Evolutionary conservation across 257 asterid genomes (phyloP).

Genomic region (Penstemon newberryi): DNA sequence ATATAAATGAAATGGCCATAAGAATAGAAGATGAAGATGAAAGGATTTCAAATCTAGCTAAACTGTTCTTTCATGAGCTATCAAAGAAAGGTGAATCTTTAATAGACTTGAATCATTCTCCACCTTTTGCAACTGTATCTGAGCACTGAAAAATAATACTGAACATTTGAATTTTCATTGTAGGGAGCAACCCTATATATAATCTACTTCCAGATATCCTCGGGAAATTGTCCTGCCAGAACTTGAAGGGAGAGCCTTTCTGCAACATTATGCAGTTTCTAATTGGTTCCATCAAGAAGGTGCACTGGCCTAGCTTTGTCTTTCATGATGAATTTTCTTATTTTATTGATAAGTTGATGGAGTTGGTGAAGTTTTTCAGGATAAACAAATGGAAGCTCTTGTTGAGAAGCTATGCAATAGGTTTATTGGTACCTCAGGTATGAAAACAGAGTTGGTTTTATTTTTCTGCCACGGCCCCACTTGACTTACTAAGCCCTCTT

Average conservation of each 20-base stretch:
- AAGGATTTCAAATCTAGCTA: constrained; percentile 81
- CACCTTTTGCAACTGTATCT: constrained; percentile 3
- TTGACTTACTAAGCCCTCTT: too few species aligned
- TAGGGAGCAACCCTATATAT: constrained; percentile 94
- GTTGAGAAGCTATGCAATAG: constrained; percentile 97
- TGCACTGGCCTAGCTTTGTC: constrained; percentile 29
- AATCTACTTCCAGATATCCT: constrained; percentile 97
- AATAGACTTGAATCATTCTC: background rate
- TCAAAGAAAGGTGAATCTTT: constrained; percentile 80
- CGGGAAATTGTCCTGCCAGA: constrained; percentile 76
- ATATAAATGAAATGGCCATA: constrained; percentile 89
- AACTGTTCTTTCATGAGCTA: constrained; percentile 85
- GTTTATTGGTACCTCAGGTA: constrained; percentile 90
- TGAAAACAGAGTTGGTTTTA: background rate
- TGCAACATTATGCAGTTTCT: constrained; percentile 95
- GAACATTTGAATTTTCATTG: constrained; percentile 32
- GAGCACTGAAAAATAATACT: constrained; percentile 20
- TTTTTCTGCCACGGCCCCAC: background rate
- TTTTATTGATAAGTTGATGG: constrained; percentile 16
- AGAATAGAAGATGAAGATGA: constrained; percentile 89
- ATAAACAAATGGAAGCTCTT: constrained; percentile 97
- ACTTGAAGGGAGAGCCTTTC: constrained; percentile 75
- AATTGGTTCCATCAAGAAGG: constrained; percentile 93
- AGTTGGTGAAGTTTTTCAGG: constrained; percentile 49
- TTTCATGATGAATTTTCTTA: constrained; percentile 8